Base-by-base conservation (phyloP, 2,329 filamentous ascomycete species). In the Colletotrichum trifolii region DNA sequence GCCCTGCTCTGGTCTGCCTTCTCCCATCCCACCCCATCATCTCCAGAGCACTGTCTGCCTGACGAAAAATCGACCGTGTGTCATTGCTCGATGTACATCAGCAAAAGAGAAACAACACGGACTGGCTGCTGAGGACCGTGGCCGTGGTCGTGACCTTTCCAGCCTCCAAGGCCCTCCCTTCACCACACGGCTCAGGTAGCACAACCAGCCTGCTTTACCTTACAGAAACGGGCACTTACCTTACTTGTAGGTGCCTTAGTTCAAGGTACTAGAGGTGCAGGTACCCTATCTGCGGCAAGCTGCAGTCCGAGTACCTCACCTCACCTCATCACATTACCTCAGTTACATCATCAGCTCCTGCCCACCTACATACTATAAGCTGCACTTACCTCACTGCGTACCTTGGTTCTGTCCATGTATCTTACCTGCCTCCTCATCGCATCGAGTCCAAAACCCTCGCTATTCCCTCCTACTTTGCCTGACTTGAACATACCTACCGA, bases 301-400 rank as follows among this genome's bases (percentile, higher is more conserved):
- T 54, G 58, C 15, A 66, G 63, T 63, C 58, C 53, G 58, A 66
- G 63, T 66, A 62, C 63, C 39, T 66, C 48, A 17, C n/a, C 42
- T 43, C 15, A 9, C 42, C 42, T 43, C 42, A 13, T 13, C 42
- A n/a, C 15, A 15, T 43, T 43, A 9, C 42, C 42, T 46, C 25
- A 45, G 49, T 60, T 66, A 66, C 63, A 66, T 66, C 63, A 66
- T 66, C 63, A 53, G 46, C 62, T 56, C 25, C 52, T 40, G 15
- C 52, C 50, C 45, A 46, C 52, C 50, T 15, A 42, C 13, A 40
- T 39, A 40, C 60, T 48, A 64, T 43, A 13, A 43, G 42, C 11
- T 15, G 8, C 8, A 46, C 47, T 25, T 35, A 34, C 43, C 33
- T 34, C 38, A n/a, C 39, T 25, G 25, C 25, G 25, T 38, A 49